Evolutionary conservation across 2,329 filamentous ascomycete genomes (phyloP).

Genomic region (Neocatenulostroma microsporum): DNA sequence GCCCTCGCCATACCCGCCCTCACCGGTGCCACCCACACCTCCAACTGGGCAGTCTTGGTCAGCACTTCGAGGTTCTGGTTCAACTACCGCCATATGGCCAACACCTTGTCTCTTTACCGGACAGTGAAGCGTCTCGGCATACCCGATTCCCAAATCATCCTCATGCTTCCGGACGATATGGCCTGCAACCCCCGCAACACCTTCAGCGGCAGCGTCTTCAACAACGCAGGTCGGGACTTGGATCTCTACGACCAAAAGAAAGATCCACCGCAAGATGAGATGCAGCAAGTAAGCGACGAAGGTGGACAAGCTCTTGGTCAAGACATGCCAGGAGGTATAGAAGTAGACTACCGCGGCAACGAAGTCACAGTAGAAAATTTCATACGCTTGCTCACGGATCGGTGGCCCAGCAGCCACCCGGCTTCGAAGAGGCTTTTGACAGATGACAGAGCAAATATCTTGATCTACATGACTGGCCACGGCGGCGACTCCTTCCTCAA

Average conservation of each 20-base stretch:
- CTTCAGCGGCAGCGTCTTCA: constrained; percentile 96
- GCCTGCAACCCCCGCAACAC: constrained; percentile 98
- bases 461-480: constrained; percentile 99
- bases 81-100: constrained; percentile 97
- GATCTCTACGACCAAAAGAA: constrained; percentile 79
- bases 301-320: constrained; percentile 1
- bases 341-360: constrained; percentile 96
- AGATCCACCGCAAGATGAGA: constrained; percentile 10
- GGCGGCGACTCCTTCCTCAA: constrained; percentile 97
- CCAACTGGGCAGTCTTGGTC: constrained; percentile 98
- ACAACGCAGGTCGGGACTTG: constrained; percentile 90
- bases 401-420: constrained; percentile 89
- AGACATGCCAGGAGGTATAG: constrained; percentile 51
- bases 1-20: constrained; percentile 23
- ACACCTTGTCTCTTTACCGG: constrained; percentile 93
- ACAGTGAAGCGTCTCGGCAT: constrained; percentile 97
- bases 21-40: constrained; percentile 70
- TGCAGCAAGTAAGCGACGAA: constrained; percentile 9
- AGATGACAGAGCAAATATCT: constrained; percentile 89
- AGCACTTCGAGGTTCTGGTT: constrained; percentile 99
- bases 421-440: constrained; percentile 88
- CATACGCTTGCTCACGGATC: constrained; percentile 87
- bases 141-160: constrained; percentile 96
- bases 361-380: constrained; percentile 99
- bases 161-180: constrained; percentile 99